Base-by-base conservation (phyloP, 306 rosid genomes). In the Cicer yamashitae region DNA sequence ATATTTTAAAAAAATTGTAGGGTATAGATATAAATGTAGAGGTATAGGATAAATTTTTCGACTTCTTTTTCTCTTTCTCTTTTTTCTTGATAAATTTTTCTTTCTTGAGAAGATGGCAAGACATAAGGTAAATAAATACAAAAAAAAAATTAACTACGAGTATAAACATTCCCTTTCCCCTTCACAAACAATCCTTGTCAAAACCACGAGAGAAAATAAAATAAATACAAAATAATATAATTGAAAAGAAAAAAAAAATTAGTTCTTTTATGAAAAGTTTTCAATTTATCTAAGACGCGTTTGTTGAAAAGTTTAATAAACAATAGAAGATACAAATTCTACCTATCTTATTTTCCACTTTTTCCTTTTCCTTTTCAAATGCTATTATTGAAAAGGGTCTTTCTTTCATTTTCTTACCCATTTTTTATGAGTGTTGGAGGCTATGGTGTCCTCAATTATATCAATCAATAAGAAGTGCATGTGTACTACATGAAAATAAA, bases 391-490 rank as follows among this genome's bases (percentile, higher is more conserved):
- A 71, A 70, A 71, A 47, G 50, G 34, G 15, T 47, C 10, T 46
- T 76, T 34, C 59, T 53, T 68, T 74, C 44, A 75, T 67, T 75
- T 58, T 61, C 12, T 37, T 48, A 50, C 48, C 54, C 8, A 30
- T 7, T 39, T 62, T 45, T 38, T 9, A 2, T 37, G 43, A 34
- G 63, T 63, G 78, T 75, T 81, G 81, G 81, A 64, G 77, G 64
- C 74, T 76, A 81, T 74, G 77, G 61, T 70, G 77, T 75, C 81
- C 70, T 70, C 70, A 77, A 82, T 82, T 74, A 77, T 77, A 71
- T 41, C 67, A 77, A 66, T 72, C 70, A 82, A 73, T 58, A 41
- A 65, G 73, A 64, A 50, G 34, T 61, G 39, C 51, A 80, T 58
- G 56, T 45, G 50, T 38, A 11, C 54, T 66, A 67, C 61, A 75